A percentile compares a stretch with the other conserved stretches of the same genome.
Conservation (phyloP, 169 alveolate species). For the Nephromyces sp. region DNA sequence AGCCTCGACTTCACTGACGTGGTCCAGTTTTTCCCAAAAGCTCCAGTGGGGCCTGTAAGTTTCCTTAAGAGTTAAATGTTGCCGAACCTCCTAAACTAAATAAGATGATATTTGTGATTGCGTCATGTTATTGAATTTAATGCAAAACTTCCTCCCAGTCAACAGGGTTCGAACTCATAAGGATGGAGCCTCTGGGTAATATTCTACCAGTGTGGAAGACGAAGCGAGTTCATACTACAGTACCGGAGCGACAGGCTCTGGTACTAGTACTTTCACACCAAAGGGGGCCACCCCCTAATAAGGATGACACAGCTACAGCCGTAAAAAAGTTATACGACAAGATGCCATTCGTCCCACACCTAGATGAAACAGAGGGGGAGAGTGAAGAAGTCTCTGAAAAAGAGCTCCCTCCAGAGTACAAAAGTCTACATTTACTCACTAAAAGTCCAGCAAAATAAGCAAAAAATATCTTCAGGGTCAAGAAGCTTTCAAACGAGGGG, state of each 20-base stretch:
- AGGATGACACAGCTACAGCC: no score
- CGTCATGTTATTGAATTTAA: no score
- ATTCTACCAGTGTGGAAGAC: neutral
- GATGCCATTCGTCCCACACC: slow-evolving; percentile 7
- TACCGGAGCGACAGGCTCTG: neutral
- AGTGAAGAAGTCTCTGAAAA: slow-evolving; percentile 12
- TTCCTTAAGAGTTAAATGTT: neutral
- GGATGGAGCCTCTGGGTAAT: neutral
- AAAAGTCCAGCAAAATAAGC: neutral
- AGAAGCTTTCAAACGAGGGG: neutral
- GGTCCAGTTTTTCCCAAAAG: slow-evolving; percentile 12
- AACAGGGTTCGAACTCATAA: no score
- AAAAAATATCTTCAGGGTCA: neutral
- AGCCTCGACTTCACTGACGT: slow-evolving; percentile 13
- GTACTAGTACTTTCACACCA: neutral
- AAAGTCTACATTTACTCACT: no score
- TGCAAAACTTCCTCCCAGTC: neutral
- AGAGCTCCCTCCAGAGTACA: slow-evolving; percentile 25
- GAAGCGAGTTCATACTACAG: neutral
- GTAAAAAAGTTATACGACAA: neutral
- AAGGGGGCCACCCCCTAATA: neutral
- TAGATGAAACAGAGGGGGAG: slow-evolving; percentile 19
- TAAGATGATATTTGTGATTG: no score
- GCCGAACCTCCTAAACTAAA: neutral
- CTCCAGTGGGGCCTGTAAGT: slow-evolving; percentile 21